Evolutionary conservation across 352 stramenopile genomes (phyloP).

Genomic region (Peronospora destructor): DNA sequence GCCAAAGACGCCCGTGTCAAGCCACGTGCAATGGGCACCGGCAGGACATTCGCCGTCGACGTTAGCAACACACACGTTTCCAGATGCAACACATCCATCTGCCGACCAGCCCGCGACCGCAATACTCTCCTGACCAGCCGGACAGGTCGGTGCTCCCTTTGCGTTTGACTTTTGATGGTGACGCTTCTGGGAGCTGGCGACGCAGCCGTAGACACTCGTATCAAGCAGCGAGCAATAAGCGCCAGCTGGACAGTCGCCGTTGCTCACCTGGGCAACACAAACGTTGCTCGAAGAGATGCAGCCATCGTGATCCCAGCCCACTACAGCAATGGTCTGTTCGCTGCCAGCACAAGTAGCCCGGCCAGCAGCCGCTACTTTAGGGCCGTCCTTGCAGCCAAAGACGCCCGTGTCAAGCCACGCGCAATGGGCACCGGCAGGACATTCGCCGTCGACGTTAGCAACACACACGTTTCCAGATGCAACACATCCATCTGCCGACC

Average conservation of each 20-base stretch:
- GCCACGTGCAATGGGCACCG: constrained; percentile 13
- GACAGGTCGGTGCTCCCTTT: too few relatives aligned
- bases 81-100: constrained; percentile 6
- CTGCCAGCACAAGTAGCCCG: constrained; percentile 3
- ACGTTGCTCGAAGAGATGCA: constrained; percentile 17
- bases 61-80: constrained; percentile 18
- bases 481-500: constrained; percentile 10
- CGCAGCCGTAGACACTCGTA: constrained; percentile 30
- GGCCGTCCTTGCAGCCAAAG: constrained; percentile 17
- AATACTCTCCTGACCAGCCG: constrained; percentile 13
- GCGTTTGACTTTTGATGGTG: too few relatives aligned
- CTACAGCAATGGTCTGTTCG: too few relatives aligned
- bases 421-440: constrained; percentile 17
- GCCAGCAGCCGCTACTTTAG: constrained; percentile 2
- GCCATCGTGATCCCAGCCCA: constrained; percentile 19
- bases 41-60: constrained; percentile 13
- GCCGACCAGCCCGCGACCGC: constrained; percentile 11
- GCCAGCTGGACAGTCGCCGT: constrained; percentile 13
- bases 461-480: constrained; percentile 10
- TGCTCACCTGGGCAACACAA: constrained; percentile 24
- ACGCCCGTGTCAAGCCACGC: constrained; percentile 15
- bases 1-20: constrained; percentile 21
- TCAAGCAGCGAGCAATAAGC: constrained; percentile 23
- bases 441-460: constrained; percentile 15
- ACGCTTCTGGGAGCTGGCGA: constrained; percentile 8